Evolutionary conservation across 495 filamentous ascomycete species (phyloP), one percentile per base, ranked within the genome.

Genomic region (Penicillium parvum): DNA sequence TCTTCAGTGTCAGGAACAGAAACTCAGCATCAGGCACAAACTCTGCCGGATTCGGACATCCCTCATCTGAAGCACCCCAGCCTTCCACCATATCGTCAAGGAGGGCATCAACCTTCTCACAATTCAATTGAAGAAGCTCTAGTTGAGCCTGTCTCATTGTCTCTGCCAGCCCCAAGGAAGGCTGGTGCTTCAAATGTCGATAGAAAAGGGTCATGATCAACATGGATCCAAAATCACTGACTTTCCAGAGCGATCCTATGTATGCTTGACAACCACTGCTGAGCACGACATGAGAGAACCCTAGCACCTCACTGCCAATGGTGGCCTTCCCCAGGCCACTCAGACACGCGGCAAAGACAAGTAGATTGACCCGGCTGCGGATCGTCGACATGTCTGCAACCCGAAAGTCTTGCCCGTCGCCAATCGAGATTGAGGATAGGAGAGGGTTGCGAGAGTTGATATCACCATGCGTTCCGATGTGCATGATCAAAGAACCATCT

Each of bases 151-250:
- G 12, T 15, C 47, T 25, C 47, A 55, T 47, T 4, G 49, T 21
- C 27, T 59, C 47, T 10, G 49, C 57, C 17, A 61, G 41, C 4
- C 46, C 27, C 9, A 44, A 7, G 15, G 37, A 32, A 3, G 46
- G 45, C 3, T 46, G 20, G 2, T 19, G 33, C 15, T 49, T 56
- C 16, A 63, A 23, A 33, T 56, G 29, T 23, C 45, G 47, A 50
- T 63, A 61, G 35, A 63, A 63, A 10, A 63, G 37, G 0, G 49
- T 61, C 60, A 63, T 63, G 19, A 63, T 35, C 18, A 63, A 20
- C 60, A 63, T 61, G 6, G 60, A 61, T 2, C 36, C 60, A 38
- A 63, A 60, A 27, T 63, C 60, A 30, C 47, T 53, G 3, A 63
- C 48, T 49, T 63, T 47, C 58, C 58, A 63, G 5, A 63, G 42